A percentile compares a stretch with the other conserved stretches of the same genome.
These are phyloP conservation scores for Zygosaccharomyces gambellarensis DNA, from an alignment of 805 yeast species.

Conservation along the genomic window DNA sequence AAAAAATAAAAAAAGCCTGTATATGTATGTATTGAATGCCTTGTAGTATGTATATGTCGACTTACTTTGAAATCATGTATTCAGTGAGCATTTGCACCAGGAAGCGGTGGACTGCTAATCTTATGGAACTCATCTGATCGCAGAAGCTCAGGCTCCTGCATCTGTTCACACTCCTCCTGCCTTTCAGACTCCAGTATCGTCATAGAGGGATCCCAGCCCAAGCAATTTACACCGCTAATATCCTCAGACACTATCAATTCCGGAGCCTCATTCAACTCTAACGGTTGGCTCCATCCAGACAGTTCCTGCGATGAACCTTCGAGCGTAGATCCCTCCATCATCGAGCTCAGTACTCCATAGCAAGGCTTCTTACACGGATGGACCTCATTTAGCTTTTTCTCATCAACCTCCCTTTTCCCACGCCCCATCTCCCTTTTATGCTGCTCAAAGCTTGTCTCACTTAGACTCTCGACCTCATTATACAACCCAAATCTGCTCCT, in stretches of 20 bases:
- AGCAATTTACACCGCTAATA: background rate
- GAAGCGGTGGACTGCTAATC: slow-evolving; percentile 14
- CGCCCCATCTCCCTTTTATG: background rate
- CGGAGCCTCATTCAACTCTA: background rate
- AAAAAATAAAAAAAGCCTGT: background rate
- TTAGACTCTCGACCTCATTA: slow-evolving; percentile 10
- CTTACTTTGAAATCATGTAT: background rate
- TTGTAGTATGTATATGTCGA: background rate
- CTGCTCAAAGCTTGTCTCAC: slow-evolving; percentile 7
- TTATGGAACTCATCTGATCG: background rate
- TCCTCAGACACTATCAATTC: slow-evolving; percentile 11
- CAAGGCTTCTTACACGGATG: slow-evolving; percentile 1
- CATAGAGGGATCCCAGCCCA: background rate
- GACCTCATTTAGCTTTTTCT: background rate
- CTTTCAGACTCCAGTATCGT: background rate
- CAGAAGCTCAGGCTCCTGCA: background rate
- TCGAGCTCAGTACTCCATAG: slow-evolving; percentile 6
- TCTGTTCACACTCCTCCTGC: background rate
- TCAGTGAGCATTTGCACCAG: background rate
- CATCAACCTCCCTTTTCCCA: background rate
- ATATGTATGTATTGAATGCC: background rate
- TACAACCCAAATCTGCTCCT: slow-evolving; percentile 8
- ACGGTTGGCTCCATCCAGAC: slow-evolving; percentile 2
- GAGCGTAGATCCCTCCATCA: slow-evolving; percentile 11
- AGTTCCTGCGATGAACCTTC: slow-evolving; percentile 3